These are phyloP conservation scores for Hemerocallis citrina DNA, from an alignment of 106 monocot genomes.

Conservation along the genomic window DNA sequence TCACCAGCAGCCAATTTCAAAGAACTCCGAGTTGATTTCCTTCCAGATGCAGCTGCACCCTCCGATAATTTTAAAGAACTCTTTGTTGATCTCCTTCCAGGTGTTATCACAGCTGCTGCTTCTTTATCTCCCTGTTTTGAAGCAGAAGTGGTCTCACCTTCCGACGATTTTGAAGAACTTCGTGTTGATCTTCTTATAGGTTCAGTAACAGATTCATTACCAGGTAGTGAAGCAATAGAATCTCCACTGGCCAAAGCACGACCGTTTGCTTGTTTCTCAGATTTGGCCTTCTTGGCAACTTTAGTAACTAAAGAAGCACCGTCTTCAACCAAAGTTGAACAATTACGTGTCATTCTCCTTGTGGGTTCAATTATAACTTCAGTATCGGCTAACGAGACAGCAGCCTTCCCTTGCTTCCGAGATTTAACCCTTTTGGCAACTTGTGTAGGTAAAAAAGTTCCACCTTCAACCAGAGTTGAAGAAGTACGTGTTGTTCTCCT, in stretches of 20 bases:
- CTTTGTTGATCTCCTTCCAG: neutral
- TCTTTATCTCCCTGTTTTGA: neutral
- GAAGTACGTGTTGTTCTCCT: neutral
- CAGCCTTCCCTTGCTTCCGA: neutral
- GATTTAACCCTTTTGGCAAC: neutral
- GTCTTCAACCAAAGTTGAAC: constrained; percentile 1
- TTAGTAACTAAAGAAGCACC: neutral
- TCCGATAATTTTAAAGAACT: neutral
- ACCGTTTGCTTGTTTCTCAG: neutral
- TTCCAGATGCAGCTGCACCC: neutral
- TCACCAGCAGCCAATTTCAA: neutral
- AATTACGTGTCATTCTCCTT: neutral
- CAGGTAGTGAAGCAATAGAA: no score
- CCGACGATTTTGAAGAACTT: neutral
- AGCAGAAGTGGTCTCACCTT: neutral
- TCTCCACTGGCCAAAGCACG: no score
- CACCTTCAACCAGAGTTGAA: constrained; percentile 1
- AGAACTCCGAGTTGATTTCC: neutral
- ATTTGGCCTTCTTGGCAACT: neutral
- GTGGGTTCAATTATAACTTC: neutral
- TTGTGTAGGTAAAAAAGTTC: neutral
- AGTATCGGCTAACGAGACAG: neutral
- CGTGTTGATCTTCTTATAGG: neutral
- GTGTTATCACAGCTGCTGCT: neutral
- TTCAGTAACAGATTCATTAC: neutral